Conservation (phyloP, 169 alveolate species). For the Plasmodium fragile region DNA sequence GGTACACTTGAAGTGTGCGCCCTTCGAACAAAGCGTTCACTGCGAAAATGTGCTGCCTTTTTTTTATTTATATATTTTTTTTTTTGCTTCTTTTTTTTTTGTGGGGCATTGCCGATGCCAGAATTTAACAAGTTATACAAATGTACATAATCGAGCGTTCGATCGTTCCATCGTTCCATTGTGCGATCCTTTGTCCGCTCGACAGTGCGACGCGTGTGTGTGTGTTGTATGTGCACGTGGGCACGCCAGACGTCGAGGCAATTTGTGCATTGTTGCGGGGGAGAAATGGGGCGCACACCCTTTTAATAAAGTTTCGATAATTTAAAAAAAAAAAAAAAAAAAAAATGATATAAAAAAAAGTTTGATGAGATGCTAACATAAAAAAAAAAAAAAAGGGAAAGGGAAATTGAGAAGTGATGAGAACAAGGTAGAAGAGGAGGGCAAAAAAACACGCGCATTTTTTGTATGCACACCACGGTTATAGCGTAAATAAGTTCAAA, state of each 20-base stretch:
- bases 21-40: neutral
- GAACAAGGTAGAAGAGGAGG: neutral
- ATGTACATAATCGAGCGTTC: neutral
- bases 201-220: neutral
- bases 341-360: neutral
- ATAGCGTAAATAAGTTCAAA: neutral
- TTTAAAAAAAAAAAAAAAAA: constrained; percentile 2
- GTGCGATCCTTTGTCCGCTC: neutral
- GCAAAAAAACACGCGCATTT: neutral
- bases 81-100: neutral
- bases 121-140: constrained; percentile 11
- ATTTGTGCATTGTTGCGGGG: neutral
- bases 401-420: neutral
- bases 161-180: neutral
- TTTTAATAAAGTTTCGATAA: neutral
- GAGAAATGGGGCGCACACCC: neutral
- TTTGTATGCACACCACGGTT: neutral
- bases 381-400: constrained; percentile 20
- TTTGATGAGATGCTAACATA: constrained; percentile 6
- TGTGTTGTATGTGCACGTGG: neutral
- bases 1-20: neutral
- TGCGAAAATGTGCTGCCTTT: neutral
- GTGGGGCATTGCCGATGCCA: constrained; percentile 3
- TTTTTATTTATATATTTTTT: neutral
- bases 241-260: neutral